Conservation (phyloP, 129 eudicot genomes). For the Scalesia atractyloides region DNA sequence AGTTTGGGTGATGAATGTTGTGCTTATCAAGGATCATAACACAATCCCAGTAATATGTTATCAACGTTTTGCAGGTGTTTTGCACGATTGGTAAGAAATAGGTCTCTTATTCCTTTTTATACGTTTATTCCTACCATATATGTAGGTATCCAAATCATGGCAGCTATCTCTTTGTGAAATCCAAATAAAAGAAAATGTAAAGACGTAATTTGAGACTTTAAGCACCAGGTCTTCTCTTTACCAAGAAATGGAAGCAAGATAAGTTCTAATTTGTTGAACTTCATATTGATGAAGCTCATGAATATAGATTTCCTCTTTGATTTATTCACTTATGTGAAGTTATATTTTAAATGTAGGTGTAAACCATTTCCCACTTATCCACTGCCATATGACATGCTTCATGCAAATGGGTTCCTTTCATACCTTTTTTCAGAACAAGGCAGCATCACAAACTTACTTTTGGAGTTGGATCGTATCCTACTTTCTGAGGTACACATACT, state of each 20-base stretch:
- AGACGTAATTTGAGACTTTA: too few species aligned
- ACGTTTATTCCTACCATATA: too few species aligned
- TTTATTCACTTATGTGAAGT: background rate
- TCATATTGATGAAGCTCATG: too few species aligned
- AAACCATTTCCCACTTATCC: conserved; percentile 99
- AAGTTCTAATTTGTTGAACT: too few species aligned
- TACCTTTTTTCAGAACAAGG: conserved; percentile 57
- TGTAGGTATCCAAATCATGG: background rate
- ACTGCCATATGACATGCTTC: conserved; percentile 95
- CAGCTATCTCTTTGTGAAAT: too few species aligned
- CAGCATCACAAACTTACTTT: conserved; percentile 60
- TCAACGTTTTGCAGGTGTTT: conserved; percentile 90
- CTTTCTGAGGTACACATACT: conserved; percentile 76
- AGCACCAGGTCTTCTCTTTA: too few species aligned
- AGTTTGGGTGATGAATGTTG: conserved; percentile 97
- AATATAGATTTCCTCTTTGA: too few species aligned
- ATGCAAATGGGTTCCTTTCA: conserved; percentile 86
- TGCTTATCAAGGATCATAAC: conserved; percentile 61
- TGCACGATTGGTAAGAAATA: conserved; percentile 83
- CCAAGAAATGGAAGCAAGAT: too few species aligned
- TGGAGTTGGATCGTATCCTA: conserved; percentile 96
- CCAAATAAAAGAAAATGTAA: too few species aligned
- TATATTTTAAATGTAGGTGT: conserved; percentile 53
- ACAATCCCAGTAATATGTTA: conserved; percentile 83
- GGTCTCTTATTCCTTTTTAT: background rate